phyloP scores from a whole-genome alignment of 306 rosid species.

The Casuarina equisetifolia region DNA sequence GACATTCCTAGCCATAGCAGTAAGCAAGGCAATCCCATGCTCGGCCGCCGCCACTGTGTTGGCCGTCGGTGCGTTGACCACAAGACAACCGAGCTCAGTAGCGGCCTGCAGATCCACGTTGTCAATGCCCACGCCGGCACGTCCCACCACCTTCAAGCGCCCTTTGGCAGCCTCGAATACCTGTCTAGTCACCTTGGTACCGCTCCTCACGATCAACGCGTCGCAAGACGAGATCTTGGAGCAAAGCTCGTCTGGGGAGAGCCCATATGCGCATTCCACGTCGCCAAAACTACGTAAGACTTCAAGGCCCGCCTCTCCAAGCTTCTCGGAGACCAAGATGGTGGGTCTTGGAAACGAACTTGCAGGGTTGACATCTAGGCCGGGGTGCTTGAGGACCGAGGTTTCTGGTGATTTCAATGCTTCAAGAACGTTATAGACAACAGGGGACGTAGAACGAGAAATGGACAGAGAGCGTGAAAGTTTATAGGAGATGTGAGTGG shows the following conservation, averaged over 20 bases:
- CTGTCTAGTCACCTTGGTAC: conserved; percentile 66
- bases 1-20: conserved; percentile 85
- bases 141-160: conserved; percentile 81
- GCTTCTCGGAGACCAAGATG: conserved; percentile 78
- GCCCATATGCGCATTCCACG: conserved; percentile 61
- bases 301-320: conserved; percentile 73
- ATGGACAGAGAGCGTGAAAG: conserved; percentile 21
- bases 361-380: background rate
- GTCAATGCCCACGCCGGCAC: conserved; percentile 96
- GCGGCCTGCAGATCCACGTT: conserved; percentile 95
- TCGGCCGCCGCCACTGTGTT: conserved; percentile 90
- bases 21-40: conserved; percentile 81
- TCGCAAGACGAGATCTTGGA: conserved; percentile 68
- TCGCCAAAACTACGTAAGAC: conserved; percentile 56
- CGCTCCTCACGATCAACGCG: conserved; percentile 83
- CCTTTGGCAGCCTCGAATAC: conserved; percentile 74
- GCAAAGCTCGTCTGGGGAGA: conserved; percentile 61
- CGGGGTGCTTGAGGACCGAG: background rate
- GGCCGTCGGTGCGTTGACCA: conserved; percentile 87
- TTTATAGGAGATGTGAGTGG: conserved; percentile 23
- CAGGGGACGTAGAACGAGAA: background rate
- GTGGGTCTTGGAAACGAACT: conserved; percentile 31
- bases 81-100: conserved; percentile 82
- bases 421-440: conserved; percentile 38
- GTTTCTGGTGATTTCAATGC: conserved; percentile 25